Conservation (phyloP, 2,329 filamentous ascomycete species). For the Phyllosticta ampelicida region DNA sequence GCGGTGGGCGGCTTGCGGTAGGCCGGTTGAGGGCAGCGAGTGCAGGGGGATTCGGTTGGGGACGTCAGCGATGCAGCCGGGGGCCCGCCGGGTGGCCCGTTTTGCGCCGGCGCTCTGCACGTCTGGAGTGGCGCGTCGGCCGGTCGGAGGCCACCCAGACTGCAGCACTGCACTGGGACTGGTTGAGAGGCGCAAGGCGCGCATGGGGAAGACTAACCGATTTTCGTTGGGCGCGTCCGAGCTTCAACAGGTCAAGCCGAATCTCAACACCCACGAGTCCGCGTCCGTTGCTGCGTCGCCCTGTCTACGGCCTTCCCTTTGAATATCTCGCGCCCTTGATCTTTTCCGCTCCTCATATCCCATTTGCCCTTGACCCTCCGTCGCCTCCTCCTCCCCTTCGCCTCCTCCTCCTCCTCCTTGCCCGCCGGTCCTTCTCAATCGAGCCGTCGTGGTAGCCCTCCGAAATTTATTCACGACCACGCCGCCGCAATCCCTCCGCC, state of each 20-base stretch:
- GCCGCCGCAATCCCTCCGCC: slow-evolving; percentile 1
- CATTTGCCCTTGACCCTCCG: slow-evolving; percentile 13
- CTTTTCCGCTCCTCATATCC: too few species aligned
- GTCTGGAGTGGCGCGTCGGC: not conserved
- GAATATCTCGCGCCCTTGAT: slow-evolving; percentile 11
- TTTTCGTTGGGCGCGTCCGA: slow-evolving; percentile 11
- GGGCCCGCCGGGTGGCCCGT: not conserved
- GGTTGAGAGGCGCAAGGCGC: not conserved
- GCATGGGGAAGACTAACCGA: slow-evolving; percentile 10
- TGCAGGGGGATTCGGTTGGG: slow-evolving; percentile 11
- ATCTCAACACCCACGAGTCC: slow-evolving; percentile 7
- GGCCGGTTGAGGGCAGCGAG: slow-evolving; percentile 9
- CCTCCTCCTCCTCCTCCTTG: slow-evolving; percentile 12
- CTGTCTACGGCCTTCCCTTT: not conserved
- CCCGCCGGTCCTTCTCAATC: not conserved
- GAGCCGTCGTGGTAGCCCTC: not conserved
- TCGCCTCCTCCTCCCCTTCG: slow-evolving; percentile 12
- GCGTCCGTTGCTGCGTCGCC: slow-evolving; percentile 2
- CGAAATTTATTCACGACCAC: not conserved
- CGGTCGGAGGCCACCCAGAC: not conserved
- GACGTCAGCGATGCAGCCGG: slow-evolving; percentile 10
- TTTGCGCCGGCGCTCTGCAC: not conserved
- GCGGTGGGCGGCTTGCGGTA: not conserved
- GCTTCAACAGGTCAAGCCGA: slow-evolving; percentile 8
- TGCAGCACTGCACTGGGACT: not conserved